Base-by-base conservation (phyloP, 1,139 yeast species). In the Groenewaldozyma auringiensis region DNA sequence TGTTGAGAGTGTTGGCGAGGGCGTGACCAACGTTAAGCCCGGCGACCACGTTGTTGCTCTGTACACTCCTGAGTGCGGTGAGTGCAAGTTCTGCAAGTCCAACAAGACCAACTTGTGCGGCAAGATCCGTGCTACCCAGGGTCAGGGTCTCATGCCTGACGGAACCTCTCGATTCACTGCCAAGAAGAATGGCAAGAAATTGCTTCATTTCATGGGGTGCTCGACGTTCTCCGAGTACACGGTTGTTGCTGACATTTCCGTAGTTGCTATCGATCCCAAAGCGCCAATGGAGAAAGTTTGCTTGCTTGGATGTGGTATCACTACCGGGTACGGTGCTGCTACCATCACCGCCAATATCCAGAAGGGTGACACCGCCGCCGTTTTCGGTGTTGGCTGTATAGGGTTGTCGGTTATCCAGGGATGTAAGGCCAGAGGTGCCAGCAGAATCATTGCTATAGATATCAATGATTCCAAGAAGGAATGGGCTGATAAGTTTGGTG, bases 241-340 rank as follows among this genome's bases (percentile, higher is more conserved):
- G 14, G 98, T 92, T 49, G 95, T 92, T 40, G 95, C 97, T 41
- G 98, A 92, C 64, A 92, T 92, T 52, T 87, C 96, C n/a, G 88
- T 89, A 32, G 98, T 89, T 48, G 94, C 95, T 16, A 88, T 92
- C 52, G 81, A 87, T 66, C 81, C 82, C 49, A 69, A 77, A 53
- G 97, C 96, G 46, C 83, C 86, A 51, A 74, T 81, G 62, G 95
- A 87, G 62, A 79, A 82, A 63, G 84, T 94, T 41, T 89, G 97
- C 73, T 71, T 92, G 66, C 77, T 94, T 58, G 98, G 98, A 41
- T 92, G 98, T 67, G 98, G 98, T 72, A 87, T 92, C 62, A 92
- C 98, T 51, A 92, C 98, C 45, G 98, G 98, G 53, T 87, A 85
- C 65, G 98, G 98, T 67, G 96, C 98, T 45, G 98, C 96, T 46